Percentiles rank a stretch among this genome's conserved stretches.
These are phyloP conservation scores for Litsea cubeba DNA, from an alignment of 164 flowering plant species.

Conservation along the genomic window DNA sequence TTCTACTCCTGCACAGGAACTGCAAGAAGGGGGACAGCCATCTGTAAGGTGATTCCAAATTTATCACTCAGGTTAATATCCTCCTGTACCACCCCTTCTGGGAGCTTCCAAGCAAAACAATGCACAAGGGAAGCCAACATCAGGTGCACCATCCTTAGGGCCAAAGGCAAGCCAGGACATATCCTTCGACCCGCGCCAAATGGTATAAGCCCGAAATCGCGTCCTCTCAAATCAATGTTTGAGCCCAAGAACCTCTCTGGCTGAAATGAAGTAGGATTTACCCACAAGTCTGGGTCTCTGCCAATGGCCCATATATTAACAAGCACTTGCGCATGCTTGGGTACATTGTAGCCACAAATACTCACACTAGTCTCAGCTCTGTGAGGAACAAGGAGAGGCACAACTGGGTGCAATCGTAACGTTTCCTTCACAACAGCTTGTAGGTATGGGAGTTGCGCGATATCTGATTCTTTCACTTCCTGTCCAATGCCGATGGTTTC, in stretches of 20 bases:
- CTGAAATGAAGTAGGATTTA: slow-evolving; percentile 10
- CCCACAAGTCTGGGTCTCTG: slow-evolving; percentile 16
- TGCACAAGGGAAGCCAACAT: slow-evolving; percentile 21
- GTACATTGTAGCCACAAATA: slow-evolving; percentile 8
- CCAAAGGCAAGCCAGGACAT: slow-evolving; percentile 22
- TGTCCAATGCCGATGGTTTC: background rate
- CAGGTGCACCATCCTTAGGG: slow-evolving; percentile 12
- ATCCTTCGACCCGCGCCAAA: slow-evolving; percentile 25
- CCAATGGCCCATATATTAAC: slow-evolving; percentile 24
- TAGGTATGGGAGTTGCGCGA: slow-evolving; percentile 10
- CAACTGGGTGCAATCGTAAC: slow-evolving; percentile 15
- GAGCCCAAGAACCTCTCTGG: slow-evolving; percentile 25
- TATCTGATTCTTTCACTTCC: slow-evolving; percentile 9
- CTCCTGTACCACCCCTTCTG: slow-evolving; percentile 9
- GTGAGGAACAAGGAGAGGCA: slow-evolving; percentile 18
- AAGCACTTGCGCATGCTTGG: slow-evolving; percentile 16
- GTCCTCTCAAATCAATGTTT: slow-evolving; percentile 14
- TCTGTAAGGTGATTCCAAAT: slow-evolving; percentile 20
- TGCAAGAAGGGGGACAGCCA: slow-evolving; percentile 12
- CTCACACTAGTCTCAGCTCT: slow-evolving; percentile 9
- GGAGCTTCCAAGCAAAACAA: slow-evolving; percentile 15
- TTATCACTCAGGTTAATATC: slow-evolving; percentile 20
- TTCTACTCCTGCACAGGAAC: slow-evolving; percentile 7
- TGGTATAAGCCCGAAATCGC: slow-evolving; percentile 19
- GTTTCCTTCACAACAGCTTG: slow-evolving; percentile 22